Conservation (phyloP, 768 basidiomycete species). For the Roridomyces roridus region DNA sequence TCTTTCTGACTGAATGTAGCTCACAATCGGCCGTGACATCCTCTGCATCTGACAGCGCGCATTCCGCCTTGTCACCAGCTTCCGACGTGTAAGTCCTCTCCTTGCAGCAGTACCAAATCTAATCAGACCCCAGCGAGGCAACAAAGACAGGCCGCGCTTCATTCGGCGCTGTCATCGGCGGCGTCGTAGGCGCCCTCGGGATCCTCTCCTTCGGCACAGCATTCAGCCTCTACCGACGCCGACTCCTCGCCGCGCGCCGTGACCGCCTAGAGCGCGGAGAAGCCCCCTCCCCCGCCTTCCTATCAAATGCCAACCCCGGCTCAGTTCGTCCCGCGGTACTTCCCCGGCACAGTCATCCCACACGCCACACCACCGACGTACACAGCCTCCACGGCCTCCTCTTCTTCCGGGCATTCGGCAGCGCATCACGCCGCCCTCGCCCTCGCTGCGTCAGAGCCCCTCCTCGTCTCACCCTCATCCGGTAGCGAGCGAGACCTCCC, state of each 20-base stretch:
- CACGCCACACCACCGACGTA: constrained; percentile 47
- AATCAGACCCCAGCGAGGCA: neutral
- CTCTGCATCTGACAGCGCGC: neutral
- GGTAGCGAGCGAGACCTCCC: neutral
- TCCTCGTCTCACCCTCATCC: neutral
- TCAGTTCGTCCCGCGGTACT: constrained; percentile 61
- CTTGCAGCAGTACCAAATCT: neutral
- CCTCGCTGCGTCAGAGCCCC: neutral
- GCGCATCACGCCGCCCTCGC: too few relatives aligned
- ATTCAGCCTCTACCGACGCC: constrained; percentile 55
- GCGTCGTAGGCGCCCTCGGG: constrained; percentile 55
- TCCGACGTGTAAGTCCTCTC: neutral
- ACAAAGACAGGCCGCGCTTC: constrained; percentile 38
- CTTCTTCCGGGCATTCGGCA: constrained; percentile 12
- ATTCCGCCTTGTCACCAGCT: neutral
- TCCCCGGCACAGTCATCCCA: constrained; percentile 57
- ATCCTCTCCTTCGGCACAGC: constrained; percentile 54
- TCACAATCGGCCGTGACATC: neutral
- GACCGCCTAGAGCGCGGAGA: constrained; percentile 41
- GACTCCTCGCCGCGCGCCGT: constrained; percentile 45
- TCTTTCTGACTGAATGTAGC: neutral
- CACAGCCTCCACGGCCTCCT: constrained; percentile 31
- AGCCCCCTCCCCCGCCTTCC: constrained; percentile 20
- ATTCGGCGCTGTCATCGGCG: constrained; percentile 61
- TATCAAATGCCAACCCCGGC: constrained; percentile 55